These are phyloP conservation scores for Citrus maxima DNA, from an alignment of 345 rosid genomes.

Conservation along the genomic window DNA sequence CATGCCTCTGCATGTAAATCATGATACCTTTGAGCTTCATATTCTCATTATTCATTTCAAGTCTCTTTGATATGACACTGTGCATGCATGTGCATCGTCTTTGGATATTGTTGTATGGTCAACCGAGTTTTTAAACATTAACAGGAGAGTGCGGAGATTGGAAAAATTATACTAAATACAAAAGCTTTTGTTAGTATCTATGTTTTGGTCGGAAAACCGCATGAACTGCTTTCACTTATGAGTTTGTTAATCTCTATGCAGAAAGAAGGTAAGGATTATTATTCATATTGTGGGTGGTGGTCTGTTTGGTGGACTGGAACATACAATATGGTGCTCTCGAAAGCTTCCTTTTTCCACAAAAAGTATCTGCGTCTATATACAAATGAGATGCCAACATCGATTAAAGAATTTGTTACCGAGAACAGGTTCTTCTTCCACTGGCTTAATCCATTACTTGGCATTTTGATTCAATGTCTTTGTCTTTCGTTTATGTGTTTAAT, in stretches of 20 bases:
- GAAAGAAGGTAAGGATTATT: constrained; percentile 47
- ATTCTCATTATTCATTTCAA: too few species aligned
- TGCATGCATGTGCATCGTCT: background rate
- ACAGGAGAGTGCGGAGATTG: background rate
- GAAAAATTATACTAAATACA: background rate
- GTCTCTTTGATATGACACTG: background rate
- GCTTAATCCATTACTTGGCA: background rate
- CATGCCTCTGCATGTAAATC: background rate
- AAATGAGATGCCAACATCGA: constrained; percentile 79
- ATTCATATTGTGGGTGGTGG: constrained; percentile 93
- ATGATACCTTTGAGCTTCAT: too few species aligned
- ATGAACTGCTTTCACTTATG: background rate
- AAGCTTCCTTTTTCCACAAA: constrained; percentile 96
- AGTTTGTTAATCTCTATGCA: constrained; percentile 30
- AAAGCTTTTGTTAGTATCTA: background rate
- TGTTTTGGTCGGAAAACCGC: background rate
- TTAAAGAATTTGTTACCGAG: constrained; percentile 57
- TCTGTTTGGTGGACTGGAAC: constrained; percentile 99
- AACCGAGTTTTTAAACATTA: background rate
- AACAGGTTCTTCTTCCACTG: constrained; percentile 57
- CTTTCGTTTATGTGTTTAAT: constrained; percentile 10
- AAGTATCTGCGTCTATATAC: constrained; percentile 81
- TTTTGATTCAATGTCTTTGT: background rate
- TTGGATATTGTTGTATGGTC: background rate
- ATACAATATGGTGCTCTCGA: constrained; percentile 92